These are phyloP conservation scores for Ascochyta rabiei DNA, from an alignment of 2,329 filamentous ascomycete genomes.

Conservation along the genomic window DNA sequence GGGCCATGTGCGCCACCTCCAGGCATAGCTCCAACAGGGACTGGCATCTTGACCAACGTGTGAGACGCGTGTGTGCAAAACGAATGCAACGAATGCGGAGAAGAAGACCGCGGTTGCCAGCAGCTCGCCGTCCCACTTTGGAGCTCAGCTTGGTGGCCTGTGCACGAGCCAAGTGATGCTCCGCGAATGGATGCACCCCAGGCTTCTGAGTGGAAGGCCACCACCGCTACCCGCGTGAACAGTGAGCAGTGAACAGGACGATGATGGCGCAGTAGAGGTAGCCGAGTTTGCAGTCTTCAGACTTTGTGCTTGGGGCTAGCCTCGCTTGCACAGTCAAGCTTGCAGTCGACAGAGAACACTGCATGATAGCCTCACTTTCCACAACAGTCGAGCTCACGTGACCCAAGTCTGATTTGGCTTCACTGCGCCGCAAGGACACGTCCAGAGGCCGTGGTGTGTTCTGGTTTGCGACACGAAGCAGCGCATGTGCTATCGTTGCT, in stretches of 20 bases:
- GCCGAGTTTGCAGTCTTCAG: not conserved
- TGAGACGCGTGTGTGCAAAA: conserved; percentile 8
- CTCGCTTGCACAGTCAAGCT: not conserved
- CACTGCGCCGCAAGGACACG: conserved; percentile 1
- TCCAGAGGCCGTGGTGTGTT: not conserved
- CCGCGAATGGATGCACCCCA: conserved; percentile 4
- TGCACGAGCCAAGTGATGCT: conserved; percentile 16
- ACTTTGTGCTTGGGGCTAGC: not conserved
- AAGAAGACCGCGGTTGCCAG: conserved; percentile 20
- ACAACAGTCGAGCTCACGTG: not conserved
- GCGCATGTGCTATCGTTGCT: not conserved
- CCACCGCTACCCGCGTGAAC: not conserved
- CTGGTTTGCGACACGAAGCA: not conserved
- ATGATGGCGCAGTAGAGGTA: not conserved
- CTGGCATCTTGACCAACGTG: conserved; percentile 56
- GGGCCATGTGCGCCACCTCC: conserved; percentile 56
- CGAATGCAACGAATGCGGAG: conserved; percentile 23
- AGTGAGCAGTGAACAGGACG: not conserved
- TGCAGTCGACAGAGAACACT: too few relatives aligned
- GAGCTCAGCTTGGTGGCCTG: conserved; percentile 17
- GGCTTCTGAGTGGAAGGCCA: not conserved
- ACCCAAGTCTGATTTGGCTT: not conserved
- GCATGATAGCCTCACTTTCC: not conserved
- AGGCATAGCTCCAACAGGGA: conserved; percentile 58
- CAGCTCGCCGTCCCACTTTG: conserved; percentile 11